phyloP scores from a whole-genome alignment of 1,139 yeast genomes.

The Yamadazyma kanchanaburiensis region DNA sequence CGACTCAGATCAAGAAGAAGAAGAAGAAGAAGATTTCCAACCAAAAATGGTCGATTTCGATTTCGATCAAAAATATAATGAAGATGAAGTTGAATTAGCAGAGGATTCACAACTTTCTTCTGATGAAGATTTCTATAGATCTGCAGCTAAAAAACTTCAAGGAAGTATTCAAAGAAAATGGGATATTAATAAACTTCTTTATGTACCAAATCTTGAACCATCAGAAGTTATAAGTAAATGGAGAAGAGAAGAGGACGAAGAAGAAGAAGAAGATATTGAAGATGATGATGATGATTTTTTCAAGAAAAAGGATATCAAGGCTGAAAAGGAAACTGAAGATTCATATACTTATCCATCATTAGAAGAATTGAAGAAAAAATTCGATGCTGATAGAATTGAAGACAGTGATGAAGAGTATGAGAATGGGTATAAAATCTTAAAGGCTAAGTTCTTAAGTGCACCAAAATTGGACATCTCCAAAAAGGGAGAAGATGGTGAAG shows the following conservation, averaged over 20 bases:
- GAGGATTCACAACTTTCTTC: constrained; percentile 45
- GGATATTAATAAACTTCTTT: constrained; percentile 80
- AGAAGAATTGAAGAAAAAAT: constrained; percentile 51
- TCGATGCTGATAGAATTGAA: constrained; percentile 38
- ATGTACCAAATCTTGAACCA: constrained; percentile 74
- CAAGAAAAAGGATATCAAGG: constrained; percentile 44
- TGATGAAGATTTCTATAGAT: constrained; percentile 40
- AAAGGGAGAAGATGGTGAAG: constrained; percentile 29
- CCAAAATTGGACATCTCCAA: constrained; percentile 48
- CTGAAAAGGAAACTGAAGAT: constrained; percentile 29
- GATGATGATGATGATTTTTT: constrained; percentile 63
- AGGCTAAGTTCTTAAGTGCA: constrained; percentile 64
- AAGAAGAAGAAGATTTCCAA: constrained; percentile 33
- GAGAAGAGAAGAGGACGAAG: constrained; percentile 51
- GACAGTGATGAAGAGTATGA: constrained; percentile 40
- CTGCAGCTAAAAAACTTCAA: constrained; percentile 45
- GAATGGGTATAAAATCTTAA: constrained; percentile 45
- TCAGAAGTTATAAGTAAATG: constrained; percentile 74
- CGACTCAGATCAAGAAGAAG: constrained; percentile 30
- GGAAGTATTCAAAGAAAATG: constrained; percentile 49
- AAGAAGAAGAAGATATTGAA: constrained; percentile 44
- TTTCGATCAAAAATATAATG: constrained; percentile 41
- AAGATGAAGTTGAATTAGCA: constrained; percentile 48
- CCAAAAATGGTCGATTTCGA: constrained; percentile 49
- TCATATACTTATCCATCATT: constrained; percentile 39